phyloP scores from a whole-genome alignment of 352 stramenopile species.

The Blastocystis sp. region DNA sequence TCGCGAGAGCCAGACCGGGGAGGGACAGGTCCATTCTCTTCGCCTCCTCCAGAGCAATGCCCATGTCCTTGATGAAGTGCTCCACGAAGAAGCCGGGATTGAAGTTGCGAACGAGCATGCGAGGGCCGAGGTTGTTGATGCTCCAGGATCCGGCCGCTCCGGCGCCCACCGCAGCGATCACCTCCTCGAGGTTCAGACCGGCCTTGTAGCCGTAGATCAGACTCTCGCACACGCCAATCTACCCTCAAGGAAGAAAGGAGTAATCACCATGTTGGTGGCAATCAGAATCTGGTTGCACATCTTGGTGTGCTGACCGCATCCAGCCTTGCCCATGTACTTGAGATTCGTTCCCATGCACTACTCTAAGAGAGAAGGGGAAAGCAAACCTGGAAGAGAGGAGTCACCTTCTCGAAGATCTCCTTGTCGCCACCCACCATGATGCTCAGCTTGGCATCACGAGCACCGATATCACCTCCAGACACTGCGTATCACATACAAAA shows the following conservation, averaged over 20 bases:
- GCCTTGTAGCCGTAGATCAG: constrained; percentile 83
- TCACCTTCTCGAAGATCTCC: constrained; percentile 79
- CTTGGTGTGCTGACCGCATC: constrained; percentile 83
- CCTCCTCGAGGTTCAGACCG: constrained; percentile 82
- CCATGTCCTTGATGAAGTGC: constrained; percentile 86
- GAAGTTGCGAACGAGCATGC: constrained; percentile 83
- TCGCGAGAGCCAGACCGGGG: constrained; percentile 79
- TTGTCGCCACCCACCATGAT: constrained; percentile 86
- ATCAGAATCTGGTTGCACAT: constrained; percentile 83
- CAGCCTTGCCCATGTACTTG: constrained; percentile 81
- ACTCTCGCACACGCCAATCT: constrained; percentile 82
- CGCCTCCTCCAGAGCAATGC: constrained; percentile 83
- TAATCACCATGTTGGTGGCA: constrained; percentile 71
- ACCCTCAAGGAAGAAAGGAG: not conserved
- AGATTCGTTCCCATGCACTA: constrained; percentile 81
- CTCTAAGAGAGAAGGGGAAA: not conserved
- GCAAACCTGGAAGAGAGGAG: constrained; percentile 81
- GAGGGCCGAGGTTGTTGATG: constrained; percentile 83
- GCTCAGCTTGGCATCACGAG: constrained; percentile 79
- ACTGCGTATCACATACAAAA: constrained; percentile 73
- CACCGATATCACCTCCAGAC: constrained; percentile 82
- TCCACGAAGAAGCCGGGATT: constrained; percentile 85
- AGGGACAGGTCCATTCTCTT: constrained; percentile 82
- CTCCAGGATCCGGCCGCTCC: constrained; percentile 83
- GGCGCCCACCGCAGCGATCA: constrained; percentile 81